These are phyloP conservation scores for Vaccinium corymbosum DNA, from an alignment of 148 eudicot species.

Conservation along the genomic window DNA sequence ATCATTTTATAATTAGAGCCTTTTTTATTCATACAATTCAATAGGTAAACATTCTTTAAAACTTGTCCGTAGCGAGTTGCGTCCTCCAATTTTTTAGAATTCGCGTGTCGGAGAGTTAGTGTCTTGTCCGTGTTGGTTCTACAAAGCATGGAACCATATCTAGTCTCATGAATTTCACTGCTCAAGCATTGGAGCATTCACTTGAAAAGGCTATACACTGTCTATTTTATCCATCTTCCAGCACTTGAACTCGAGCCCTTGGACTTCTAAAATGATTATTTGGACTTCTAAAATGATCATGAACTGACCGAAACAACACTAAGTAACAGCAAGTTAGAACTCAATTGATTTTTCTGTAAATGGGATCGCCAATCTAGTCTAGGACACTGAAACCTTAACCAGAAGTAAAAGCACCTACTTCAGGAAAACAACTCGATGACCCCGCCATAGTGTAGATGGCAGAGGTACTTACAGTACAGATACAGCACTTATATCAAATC, in stretches of 20 bases:
- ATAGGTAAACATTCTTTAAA: no score
- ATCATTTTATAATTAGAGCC: no score
- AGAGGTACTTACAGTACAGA: not conserved
- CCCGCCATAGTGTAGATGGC: not conserved
- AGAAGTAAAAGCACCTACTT: not conserved
- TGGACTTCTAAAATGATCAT: not conserved
- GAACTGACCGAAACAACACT: not conserved
- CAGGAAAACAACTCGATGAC: not conserved
- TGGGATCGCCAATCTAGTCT: not conserved
- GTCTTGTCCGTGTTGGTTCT: not conserved
- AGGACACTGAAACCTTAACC: not conserved
- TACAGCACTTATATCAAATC: not conserved
- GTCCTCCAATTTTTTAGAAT: not conserved
- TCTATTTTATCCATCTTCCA: not conserved
- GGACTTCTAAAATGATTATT: no score
- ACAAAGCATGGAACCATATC: not conserved
- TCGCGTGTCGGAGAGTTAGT: not conserved
- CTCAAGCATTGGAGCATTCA: not conserved
- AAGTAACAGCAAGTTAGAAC: not conserved
- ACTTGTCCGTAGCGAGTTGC: no score
- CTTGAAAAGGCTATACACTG: not conserved
- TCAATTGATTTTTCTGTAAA: not conserved
- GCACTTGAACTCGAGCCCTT: not conserved
- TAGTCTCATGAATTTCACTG: not conserved
- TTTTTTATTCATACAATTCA: no score